These are phyloP conservation scores for Calocybe gambosa DNA, from an alignment of 1,284 basidiomycete species.

Conservation along the genomic window DNA sequence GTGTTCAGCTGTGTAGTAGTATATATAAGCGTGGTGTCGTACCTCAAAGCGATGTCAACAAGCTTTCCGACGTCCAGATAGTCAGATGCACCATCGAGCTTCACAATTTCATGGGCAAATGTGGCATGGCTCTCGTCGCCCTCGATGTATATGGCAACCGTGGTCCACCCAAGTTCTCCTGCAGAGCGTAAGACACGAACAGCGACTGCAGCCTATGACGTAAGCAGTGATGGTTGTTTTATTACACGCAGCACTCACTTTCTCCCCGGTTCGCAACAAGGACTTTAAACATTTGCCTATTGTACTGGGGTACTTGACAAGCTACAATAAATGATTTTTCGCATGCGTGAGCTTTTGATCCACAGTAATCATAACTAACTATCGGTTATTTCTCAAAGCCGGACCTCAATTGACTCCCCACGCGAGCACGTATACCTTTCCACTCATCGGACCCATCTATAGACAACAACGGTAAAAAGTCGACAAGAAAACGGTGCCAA, in stretches of 20 bases:
- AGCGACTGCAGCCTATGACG: conserved; percentile 21
- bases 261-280: conserved; percentile 33
- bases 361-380: neutral
- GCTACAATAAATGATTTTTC: too few relatives aligned
- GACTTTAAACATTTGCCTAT: conserved; percentile 22
- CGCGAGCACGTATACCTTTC: too few relatives aligned
- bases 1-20: neutral
- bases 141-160: conserved; percentile 29
- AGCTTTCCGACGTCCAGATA: conserved; percentile 26
- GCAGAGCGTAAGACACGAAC: conserved; percentile 20
- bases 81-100: conserved; percentile 22
- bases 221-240: conserved; percentile 10
- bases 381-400: too few relatives aligned
- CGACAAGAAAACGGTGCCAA: too few relatives aligned
- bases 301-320: neutral
- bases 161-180: conserved; percentile 14
- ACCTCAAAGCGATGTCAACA: conserved; percentile 23
- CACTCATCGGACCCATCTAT: too few relatives aligned
- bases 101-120: conserved; percentile 28
- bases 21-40: conserved; percentile 1
- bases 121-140: conserved; percentile 28
- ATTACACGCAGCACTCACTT: conserved; percentile 23
- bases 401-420: too few relatives aligned
- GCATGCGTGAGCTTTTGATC: neutral
- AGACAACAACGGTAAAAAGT: too few relatives aligned